Base-by-base conservation (phyloP, 257 asterid genomes). In the Parsonsia alboflavescens region DNA sequence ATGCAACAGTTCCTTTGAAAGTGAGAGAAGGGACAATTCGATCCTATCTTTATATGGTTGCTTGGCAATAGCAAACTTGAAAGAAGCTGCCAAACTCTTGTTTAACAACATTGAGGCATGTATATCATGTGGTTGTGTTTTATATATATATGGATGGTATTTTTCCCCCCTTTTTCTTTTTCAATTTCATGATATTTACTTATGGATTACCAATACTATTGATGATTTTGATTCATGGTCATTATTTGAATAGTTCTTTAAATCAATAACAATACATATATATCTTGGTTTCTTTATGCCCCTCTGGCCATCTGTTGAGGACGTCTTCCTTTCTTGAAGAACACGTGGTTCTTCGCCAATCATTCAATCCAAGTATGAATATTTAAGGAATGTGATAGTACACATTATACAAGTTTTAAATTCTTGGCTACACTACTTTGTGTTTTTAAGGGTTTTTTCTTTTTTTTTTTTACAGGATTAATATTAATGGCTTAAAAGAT, bases 51-150 rank as follows among this genome's bases (percentile, higher is more conserved):
- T 57, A 52, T n/a, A n/a, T n/a, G n/a, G 75, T 70, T 49, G 68
- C 54, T 58, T 36, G 78, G 62, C 45, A 36, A 77, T 68, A 69
- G 46, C 75, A 58, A 63, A 79, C 77, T 76, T 79, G 19, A 82
- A 76, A 73, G 75, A 57, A 39, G 78, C 79, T 42, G 73, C 74
- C 79, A n/a, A 70, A 48, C 75, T 66, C 72, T 66, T 67, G 42
- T 65, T 66, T 46, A 61, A 78, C 11, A 53, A 39, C 77, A 76
- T 70, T 64, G 68, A 57, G 61, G 53, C 75, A 54, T 81, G 78
- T 56, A 48, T 17, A 63, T 78, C 75, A 78, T 41, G 83, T 77
- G 78, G 70, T 36, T 41, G 54, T 76, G 68, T 75, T 77, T n/a
- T 33, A 1, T 33, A 33, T 42, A 42, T 42, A 42, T 42, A 42